A percentile compares a stretch with the other conserved stretches of the same genome.
phyloP scores from a whole-genome alignment of 225 moss, liverwort and hornwort species.

The Physcomitrium patens region DNA sequence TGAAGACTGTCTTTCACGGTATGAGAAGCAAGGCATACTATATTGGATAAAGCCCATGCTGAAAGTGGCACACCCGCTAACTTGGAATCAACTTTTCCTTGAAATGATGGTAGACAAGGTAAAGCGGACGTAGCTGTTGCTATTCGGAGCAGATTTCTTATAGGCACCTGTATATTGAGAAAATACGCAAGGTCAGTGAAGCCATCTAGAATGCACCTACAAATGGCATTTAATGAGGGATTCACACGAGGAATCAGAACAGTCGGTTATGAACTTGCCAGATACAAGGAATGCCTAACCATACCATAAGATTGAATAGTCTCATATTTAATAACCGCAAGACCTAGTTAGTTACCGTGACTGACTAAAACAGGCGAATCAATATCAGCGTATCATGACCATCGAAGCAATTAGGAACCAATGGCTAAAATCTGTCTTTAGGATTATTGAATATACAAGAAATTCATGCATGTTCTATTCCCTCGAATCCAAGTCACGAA shows the following conservation, averaged over 20 bases:
- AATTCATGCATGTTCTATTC: neutral
- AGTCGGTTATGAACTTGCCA: too few species aligned
- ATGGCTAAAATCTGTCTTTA: too few species aligned
- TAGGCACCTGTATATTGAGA: slow-evolving; percentile 52
- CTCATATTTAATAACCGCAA: too few species aligned
- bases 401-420: too few species aligned
- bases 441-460: neutral
- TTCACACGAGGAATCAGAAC: too few species aligned
- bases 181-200: neutral
- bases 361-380: too few species aligned
- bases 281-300: too few species aligned
- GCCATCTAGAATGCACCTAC: too few species aligned
- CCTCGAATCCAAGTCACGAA: neutral
- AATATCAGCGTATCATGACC: too few species aligned
- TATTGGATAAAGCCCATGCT: slow-evolving; percentile 81
- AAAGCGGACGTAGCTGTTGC: slow-evolving; percentile 58
- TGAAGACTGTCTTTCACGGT: slow-evolving; percentile 48
- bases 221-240: too few species aligned
- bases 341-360: too few species aligned
- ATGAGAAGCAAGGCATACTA: slow-evolving; percentile 73
- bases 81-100: slow-evolving; percentile 63
- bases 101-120: slow-evolving; percentile 40
- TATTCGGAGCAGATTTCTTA: slow-evolving; percentile 55
- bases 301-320: too few species aligned
- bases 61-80: slow-evolving; percentile 64